Conservation (phyloP, 1,284 basidiomycete species). For the Afroboletus lepidellus region DNA sequence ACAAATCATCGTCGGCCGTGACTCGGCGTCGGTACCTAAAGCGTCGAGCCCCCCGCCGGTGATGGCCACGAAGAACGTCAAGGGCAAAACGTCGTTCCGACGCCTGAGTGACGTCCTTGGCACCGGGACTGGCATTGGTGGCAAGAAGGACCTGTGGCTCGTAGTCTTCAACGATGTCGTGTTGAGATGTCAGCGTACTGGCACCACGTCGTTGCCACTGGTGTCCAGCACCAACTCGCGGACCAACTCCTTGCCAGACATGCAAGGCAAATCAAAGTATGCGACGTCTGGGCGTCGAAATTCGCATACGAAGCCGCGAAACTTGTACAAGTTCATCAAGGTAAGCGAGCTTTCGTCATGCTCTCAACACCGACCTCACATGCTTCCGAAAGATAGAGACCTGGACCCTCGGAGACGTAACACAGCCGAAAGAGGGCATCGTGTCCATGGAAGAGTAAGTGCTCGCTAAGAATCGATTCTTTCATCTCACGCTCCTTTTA, state of each 20-base stretch:
- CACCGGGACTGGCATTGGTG: slow-evolving; percentile 53
- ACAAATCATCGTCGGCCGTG: slow-evolving; percentile 42
- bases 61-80: slow-evolving; percentile 54
- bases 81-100: slow-evolving; percentile 80
- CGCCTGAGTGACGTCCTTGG: slow-evolving; percentile 80
- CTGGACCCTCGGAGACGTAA: slow-evolving; percentile 79
- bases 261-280: slow-evolving; percentile 78
- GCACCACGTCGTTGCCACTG: slow-evolving; percentile 85
- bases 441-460: slow-evolving; percentile 82
- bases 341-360: slow-evolving; percentile 37
- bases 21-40: slow-evolving; percentile 29
- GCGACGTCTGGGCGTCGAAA: slow-evolving; percentile 73
- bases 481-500: slow-evolving; percentile 30
- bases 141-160: slow-evolving; percentile 89
- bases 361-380: slow-evolving; percentile 5
- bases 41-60: slow-evolving; percentile 56
- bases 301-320: slow-evolving; percentile 75
- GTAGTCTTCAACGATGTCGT: slow-evolving; percentile 96
- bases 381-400: slow-evolving; percentile 68
- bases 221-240: slow-evolving; percentile 68
- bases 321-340: slow-evolving; percentile 87
- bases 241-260: slow-evolving; percentile 72
- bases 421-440: slow-evolving; percentile 69
- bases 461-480: slow-evolving; percentile 12
- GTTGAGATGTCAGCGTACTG: slow-evolving; percentile 86